Evolutionary conservation across 768 basidiomycete genomes (phyloP).

Genomic region (Suillus hirtellus): DNA sequence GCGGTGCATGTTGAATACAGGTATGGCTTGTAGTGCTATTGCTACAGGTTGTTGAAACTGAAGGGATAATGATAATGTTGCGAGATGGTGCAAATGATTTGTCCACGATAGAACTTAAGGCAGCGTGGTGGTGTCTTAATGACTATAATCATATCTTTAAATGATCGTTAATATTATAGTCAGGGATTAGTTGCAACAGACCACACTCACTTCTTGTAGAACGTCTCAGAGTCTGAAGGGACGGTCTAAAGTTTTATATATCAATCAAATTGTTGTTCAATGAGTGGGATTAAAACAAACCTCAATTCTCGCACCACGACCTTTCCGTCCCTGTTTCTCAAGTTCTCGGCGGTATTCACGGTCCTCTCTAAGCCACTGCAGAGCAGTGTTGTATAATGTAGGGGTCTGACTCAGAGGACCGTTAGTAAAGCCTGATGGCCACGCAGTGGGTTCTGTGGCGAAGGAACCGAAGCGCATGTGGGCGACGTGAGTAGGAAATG

Average conservation of each 20-base stretch:
- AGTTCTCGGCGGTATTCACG: constrained; percentile 60
- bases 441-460: constrained; percentile 63
- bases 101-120: neutral
- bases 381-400: constrained; percentile 67
- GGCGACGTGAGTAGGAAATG: constrained; percentile 91
- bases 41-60: constrained; percentile 21
- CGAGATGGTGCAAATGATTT: constrained; percentile 12
- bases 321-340: constrained; percentile 58
- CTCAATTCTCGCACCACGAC: constrained; percentile 60
- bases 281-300: constrained; percentile 34
- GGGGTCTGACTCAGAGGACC: constrained; percentile 19
- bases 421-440: constrained; percentile 51
- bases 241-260: constrained; percentile 41
- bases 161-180: constrained; percentile 12
- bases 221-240: constrained; percentile 78
- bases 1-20: constrained; percentile 14
- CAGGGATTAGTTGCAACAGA: neutral
- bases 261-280: neutral
- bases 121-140: constrained; percentile 16
- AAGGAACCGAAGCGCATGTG: constrained; percentile 89
- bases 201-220: constrained; percentile 74
- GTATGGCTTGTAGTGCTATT: neutral
- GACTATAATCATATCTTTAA: constrained; percentile 51
- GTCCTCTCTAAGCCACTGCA: constrained; percentile 89
- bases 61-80: constrained; percentile 4